Conservation (phyloP, 2,329 filamentous ascomycete species). For the Sclerotinia subarctica region DNA sequence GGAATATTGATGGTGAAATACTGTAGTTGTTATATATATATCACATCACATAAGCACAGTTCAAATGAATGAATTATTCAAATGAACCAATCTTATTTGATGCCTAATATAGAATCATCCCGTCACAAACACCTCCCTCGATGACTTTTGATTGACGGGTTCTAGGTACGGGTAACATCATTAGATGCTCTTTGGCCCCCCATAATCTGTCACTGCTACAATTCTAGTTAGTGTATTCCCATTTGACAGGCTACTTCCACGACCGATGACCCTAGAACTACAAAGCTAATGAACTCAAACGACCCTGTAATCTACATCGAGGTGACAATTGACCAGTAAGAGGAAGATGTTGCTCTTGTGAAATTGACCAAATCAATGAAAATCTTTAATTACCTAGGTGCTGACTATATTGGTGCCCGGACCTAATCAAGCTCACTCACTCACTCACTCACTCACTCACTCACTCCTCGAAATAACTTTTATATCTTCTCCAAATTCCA, state of each 20-base stretch:
- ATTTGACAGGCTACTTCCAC: not conserved
- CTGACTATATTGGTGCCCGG: not conserved
- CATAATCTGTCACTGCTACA: not conserved
- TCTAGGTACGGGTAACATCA: not conserved
- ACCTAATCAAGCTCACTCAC: not conserved
- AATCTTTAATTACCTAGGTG: not conserved
- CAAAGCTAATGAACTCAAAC: not conserved
- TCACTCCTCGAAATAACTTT: not conserved
- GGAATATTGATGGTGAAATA: not conserved
- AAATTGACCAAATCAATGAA: not conserved
- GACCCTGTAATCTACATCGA: not conserved
- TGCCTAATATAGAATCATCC: not conserved
- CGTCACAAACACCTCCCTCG: not conserved
- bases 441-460: no score
- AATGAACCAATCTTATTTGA: not conserved
- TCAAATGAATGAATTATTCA: not conserved
- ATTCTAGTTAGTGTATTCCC: not conserved
- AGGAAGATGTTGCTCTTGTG: not conserved
- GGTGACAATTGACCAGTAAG: not conserved
- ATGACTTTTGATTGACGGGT: not conserved
- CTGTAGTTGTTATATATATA: no score
- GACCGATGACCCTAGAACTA: not conserved
- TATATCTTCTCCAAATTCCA: not conserved
- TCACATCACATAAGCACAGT: not conserved
- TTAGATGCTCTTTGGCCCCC: conserved; percentile 1